Evolutionary conservation across 1,284 basidiomycete species (phyloP).

Genomic region (Tausonia pullulans): DNA sequence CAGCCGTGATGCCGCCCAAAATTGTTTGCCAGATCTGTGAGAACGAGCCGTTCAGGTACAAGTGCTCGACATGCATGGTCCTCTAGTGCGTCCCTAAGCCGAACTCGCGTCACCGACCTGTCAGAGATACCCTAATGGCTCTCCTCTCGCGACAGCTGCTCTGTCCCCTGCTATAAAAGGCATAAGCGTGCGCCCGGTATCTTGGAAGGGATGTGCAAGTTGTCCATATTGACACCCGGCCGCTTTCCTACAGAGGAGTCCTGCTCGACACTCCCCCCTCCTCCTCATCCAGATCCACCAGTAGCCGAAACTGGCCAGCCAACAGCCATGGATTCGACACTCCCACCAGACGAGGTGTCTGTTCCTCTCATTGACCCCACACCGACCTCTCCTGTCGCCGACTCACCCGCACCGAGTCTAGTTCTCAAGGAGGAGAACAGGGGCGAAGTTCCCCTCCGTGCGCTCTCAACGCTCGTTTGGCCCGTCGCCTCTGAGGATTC

Average conservation of each 20-base stretch:
- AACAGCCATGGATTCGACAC: too few species aligned
- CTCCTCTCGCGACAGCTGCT: slow-evolving; percentile 26
- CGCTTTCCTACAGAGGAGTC: slow-evolving; percentile 3
- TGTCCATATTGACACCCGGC: background rate
- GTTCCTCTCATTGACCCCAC: background rate
- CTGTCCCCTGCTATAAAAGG: slow-evolving; percentile 32
- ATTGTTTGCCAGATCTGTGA: slow-evolving; percentile 27
- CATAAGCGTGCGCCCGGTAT: slow-evolving; percentile 27
- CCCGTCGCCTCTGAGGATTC: slow-evolving; percentile 31
- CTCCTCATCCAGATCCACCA: background rate
- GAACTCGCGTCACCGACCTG: background rate
- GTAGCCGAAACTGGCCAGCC: too few species aligned
- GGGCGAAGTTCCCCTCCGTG: slow-evolving; percentile 11
- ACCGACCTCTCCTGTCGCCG: background rate
- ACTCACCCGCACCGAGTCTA: background rate
- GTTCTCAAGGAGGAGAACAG: slow-evolving; percentile 5
- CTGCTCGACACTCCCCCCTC: background rate
- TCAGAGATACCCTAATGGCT: too few species aligned
- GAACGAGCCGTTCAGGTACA: slow-evolving; percentile 26
- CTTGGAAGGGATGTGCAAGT: background rate
- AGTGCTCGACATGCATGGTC: slow-evolving; percentile 30
- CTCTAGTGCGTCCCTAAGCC: slow-evolving; percentile 26
- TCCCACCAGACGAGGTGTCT: too few species aligned
- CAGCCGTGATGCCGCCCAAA: slow-evolving; percentile 9
- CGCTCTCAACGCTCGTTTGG: slow-evolving; percentile 29